Conservation (phyloP, 1,284 basidiomycete genomes). For the Sporisorium exsertum region DNA sequence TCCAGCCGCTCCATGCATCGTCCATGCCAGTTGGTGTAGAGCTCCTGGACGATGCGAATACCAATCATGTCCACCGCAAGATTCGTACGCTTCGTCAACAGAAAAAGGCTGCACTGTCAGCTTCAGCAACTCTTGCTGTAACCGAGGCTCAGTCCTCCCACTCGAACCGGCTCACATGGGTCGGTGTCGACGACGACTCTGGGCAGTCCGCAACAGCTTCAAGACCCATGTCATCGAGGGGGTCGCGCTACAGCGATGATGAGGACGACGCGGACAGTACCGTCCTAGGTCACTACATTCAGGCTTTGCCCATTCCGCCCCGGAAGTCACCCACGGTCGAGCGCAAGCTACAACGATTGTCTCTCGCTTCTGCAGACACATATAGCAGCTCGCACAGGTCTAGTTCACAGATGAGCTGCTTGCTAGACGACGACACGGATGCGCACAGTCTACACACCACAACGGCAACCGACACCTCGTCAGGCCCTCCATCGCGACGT, state of each 20-base stretch:
- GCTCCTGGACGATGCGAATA: conserved; percentile 6
- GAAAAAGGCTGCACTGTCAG: conserved; percentile 14
- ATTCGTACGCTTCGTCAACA: conserved; percentile 16
- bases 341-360: neutral
- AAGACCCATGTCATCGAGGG: neutral
- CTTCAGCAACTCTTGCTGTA: neutral
- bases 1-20: neutral
- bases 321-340: neutral
- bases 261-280: conserved; percentile 44
- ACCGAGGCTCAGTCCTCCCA: neutral
- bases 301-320: conserved; percentile 23
- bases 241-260: conserved; percentile 11
- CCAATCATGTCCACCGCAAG: conserved; percentile 7
- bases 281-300: conserved; percentile 25
- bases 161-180: conserved; percentile 30
- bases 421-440: conserved; percentile 26
- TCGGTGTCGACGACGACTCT: conserved; percentile 17
- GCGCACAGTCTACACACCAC: conserved; percentile 21
- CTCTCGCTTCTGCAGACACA: conserved; percentile 16
- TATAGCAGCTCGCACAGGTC: conserved; percentile 25
- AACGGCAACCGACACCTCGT: conserved; percentile 14
- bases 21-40: neutral
- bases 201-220: neutral
- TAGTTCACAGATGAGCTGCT: conserved; percentile 9
- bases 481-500: conserved; percentile 12